Percentiles rank a stretch among this genome's conserved stretches.
Conservation (phyloP, 768 basidiomycete genomes). For the Clitopilus passeckerianus region DNA sequence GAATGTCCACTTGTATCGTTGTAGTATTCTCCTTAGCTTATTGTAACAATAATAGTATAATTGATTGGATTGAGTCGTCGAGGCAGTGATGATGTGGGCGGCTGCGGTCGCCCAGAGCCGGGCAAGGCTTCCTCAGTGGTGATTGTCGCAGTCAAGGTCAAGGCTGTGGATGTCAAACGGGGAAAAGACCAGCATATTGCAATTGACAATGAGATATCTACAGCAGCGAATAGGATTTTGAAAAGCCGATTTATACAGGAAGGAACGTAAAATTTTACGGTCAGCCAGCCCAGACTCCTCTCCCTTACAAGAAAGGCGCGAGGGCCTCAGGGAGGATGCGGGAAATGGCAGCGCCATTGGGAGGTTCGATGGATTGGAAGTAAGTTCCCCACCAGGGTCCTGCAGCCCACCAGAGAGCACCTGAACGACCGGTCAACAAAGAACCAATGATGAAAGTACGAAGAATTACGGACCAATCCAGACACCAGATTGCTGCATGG, state of each 20-base stretch:
- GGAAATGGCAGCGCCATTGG: slow-evolving; percentile 47
- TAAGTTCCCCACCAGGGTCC: slow-evolving; percentile 60
- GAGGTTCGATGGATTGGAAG: slow-evolving; percentile 60
- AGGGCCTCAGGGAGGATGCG: slow-evolving; percentile 53
- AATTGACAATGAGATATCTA: neutral
- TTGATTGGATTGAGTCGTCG: neutral
- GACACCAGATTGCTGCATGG: slow-evolving; percentile 54
- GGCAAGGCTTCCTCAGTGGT: too few species aligned
- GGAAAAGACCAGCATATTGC: neutral
- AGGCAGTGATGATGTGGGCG: too few species aligned
- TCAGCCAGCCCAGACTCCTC: neutral
- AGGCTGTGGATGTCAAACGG: neutral
- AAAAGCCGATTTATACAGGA: neutral
- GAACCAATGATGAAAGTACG: neutral
- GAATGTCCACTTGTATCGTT: neutral
- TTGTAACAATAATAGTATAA: neutral
- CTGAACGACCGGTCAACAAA: neutral
- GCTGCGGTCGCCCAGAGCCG: too few species aligned
- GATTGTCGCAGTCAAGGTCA: too few species aligned
- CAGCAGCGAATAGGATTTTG: neutral
- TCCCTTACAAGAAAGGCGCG: slow-evolving; percentile 40
- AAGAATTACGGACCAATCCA: slow-evolving; percentile 41
- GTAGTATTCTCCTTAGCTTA: neutral
- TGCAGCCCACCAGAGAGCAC: slow-evolving; percentile 50
- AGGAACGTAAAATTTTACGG: neutral